Evolutionary conservation across 345 rosid genomes (phyloP), one percentile per base, ranked within the genome.

Genomic region (Populus alba): DNA sequence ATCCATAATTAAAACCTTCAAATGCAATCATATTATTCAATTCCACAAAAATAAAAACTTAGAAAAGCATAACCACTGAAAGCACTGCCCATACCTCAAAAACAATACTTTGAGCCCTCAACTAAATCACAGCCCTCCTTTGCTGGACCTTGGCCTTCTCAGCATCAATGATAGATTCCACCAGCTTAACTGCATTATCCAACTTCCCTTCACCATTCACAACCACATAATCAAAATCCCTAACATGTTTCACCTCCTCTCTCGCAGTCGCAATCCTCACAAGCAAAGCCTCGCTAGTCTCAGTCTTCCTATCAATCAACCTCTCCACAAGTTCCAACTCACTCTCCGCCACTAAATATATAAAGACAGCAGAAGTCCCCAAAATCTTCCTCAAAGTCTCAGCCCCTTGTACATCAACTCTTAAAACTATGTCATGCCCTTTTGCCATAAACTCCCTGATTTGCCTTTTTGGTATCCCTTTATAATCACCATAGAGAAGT

Each of bases 351-450:
- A 88, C 90, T 61, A 95, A 61, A 72, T 90, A 95, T 45, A 93
- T 79, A 81, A 95, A 95, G 69, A 95, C 94, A 8, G 94, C 98
- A 3, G 95, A 90, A 70, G 84, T 77, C 67, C 94, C 96, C 45
- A 95, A 82, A 73, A 90, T 87, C 84, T 68, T 91, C 88, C 92
- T 80, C 81, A 93, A 61, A 0, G 97, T 93, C 80, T 85, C 77
- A 13, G 97, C 97, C 25, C 99, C 99, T 71, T 95, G 99, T 41
- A 95, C 92, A 53, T 93, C 99, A 5, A 95, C 99, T 81, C 98
- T 88, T 87, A 93, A 82, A 29, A 93, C 92, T 18, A 93, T 83
- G 77, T 95, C 98, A 31, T 76, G 78, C 70, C 97, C 97, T 82
- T 85, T 89, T 0, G 80, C 91, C 94, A 92, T 92, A 37, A 69